phyloP scores from a whole-genome alignment of 1,284 basidiomycete genomes.

The Volvariella volvacea region DNA sequence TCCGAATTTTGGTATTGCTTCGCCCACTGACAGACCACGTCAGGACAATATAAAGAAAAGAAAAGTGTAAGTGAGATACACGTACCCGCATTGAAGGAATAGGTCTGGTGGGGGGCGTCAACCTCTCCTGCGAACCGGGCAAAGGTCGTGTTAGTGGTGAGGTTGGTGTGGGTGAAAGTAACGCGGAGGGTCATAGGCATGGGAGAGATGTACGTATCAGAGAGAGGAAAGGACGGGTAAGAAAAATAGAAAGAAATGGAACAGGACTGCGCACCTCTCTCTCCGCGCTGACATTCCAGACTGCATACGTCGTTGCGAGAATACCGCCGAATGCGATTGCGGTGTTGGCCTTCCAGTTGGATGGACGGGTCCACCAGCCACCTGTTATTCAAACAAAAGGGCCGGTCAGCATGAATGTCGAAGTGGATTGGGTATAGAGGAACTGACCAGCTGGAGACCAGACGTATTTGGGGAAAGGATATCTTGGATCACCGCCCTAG shows the following conservation, averaged over 20 bases:
- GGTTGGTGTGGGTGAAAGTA: neutral
- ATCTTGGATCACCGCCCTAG: conserved; percentile 61
- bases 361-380: conserved; percentile 70
- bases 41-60: neutral
- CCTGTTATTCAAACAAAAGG: conserved; percentile 29
- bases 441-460: conserved; percentile 59
- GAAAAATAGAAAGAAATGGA: no score
- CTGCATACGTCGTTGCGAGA: conserved; percentile 46
- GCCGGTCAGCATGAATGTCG: neutral
- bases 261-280: conserved; percentile 51
- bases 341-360: conserved; percentile 68
- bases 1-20: conserved; percentile 30
- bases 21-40: conserved; percentile 33
- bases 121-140: conserved; percentile 19
- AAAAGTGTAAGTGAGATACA: conserved; percentile 2
- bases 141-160: neutral
- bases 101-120: conserved; percentile 39
- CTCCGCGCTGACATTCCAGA: conserved; percentile 56
- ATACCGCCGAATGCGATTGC: conserved; percentile 55
- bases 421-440: neutral
- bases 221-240: no score
- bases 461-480: conserved; percentile 65
- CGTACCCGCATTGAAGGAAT: conserved; percentile 64
- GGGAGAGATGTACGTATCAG: no score
- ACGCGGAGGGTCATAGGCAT: neutral